These are phyloP conservation scores for Bruguiera gymnorhiza DNA, from an alignment of 345 rosid species.

Conservation along the genomic window DNA sequence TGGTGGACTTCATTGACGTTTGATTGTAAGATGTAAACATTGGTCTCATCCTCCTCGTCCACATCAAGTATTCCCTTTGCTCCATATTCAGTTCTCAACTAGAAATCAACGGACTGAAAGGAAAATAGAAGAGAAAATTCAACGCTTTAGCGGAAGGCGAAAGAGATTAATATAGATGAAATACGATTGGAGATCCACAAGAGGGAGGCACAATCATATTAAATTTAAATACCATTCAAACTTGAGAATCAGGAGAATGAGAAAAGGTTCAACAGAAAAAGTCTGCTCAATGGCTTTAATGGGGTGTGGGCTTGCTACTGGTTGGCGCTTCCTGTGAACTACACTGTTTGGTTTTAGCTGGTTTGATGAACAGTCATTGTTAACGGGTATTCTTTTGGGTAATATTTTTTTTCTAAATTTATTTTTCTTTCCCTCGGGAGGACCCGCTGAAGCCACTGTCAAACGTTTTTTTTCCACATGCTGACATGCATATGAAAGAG, in stretches of 20 bases:
- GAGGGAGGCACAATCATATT: constrained; percentile 2
- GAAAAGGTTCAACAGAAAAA: constrained; percentile 32
- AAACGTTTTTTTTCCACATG: constrained; percentile 14
- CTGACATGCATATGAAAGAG: constrained; percentile 24
- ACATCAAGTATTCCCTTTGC: constrained; percentile 40
- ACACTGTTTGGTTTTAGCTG: constrained; percentile 32
- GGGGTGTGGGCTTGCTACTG: constrained; percentile 8
- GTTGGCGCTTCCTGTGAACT: constrained; percentile 45
- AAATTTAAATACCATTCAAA: constrained; percentile 26
- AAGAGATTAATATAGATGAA: constrained; percentile 4
- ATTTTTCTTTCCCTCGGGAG: background rate
- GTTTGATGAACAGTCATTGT: constrained; percentile 29
- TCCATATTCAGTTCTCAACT: constrained; percentile 23
- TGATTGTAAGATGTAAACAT: constrained; percentile 16
- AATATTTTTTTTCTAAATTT: constrained; percentile 3
- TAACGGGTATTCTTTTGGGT: constrained; percentile 23
- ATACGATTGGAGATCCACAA: constrained; percentile 14
- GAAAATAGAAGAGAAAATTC: background rate
- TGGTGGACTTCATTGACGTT: constrained; percentile 14
- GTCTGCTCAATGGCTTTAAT: constrained; percentile 33
- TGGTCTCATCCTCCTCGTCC: constrained; percentile 31
- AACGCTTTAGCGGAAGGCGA: background rate
- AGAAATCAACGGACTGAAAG: background rate
- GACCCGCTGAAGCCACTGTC: constrained; percentile 32
- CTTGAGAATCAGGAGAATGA: constrained; percentile 29